phyloP scores from a whole-genome alignment of 192 early-diverging fungal genomes.

The Chytriomyces hyalinus region DNA sequence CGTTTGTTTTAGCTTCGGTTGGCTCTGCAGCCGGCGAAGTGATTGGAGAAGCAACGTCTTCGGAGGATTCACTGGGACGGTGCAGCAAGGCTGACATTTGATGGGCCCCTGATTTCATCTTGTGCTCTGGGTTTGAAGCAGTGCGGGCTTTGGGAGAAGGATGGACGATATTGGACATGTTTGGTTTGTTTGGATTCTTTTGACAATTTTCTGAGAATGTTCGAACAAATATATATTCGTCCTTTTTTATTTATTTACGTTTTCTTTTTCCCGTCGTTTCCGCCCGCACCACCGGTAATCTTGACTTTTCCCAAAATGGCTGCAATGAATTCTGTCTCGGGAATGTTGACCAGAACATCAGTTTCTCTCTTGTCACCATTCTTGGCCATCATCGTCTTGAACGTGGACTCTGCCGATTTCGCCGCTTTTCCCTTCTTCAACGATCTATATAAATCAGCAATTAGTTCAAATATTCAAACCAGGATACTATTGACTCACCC shows the following conservation, averaged over 20 bases:
- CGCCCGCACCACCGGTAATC: constrained; percentile 36
- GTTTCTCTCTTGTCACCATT: constrained; percentile 48
- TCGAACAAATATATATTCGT: too few relatives aligned
- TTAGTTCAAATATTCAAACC: neutral
- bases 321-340: constrained; percentile 80
- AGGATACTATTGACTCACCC: constrained; percentile 50
- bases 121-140: too few relatives aligned
- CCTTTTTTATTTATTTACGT: neutral
- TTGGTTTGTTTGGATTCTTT: too few relatives aligned
- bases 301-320: constrained; percentile 90
- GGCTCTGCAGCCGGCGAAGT: too few relatives aligned
- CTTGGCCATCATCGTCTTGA: constrained; percentile 38
- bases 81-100: too few relatives aligned
- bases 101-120: too few relatives aligned
- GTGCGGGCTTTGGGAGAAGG: too few relatives aligned
- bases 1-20: neutral
- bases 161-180: too few relatives aligned
- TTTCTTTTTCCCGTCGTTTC: constrained; percentile 2
- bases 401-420: constrained; percentile 58
- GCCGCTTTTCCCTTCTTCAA: constrained; percentile 90
- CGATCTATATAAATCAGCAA: constrained; percentile 39
- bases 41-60: too few relatives aligned
- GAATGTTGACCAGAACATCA: constrained; percentile 80
- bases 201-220: too few relatives aligned
- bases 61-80: too few relatives aligned